Evolutionary conservation across 495 filamentous ascomycete species (phyloP).

Genomic region (Daldinia vernicosa): DNA sequence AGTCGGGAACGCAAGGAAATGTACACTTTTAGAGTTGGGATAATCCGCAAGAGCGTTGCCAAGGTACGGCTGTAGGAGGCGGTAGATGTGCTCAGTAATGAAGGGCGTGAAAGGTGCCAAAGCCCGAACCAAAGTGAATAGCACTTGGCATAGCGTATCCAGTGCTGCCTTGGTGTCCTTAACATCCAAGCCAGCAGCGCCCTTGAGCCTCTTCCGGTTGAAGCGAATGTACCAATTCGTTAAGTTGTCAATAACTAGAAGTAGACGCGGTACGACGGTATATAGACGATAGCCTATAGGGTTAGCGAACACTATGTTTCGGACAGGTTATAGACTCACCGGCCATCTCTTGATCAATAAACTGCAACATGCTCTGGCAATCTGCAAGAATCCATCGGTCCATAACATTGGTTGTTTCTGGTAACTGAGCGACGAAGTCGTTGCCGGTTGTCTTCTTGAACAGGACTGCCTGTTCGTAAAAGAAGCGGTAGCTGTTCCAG

Average conservation of each 20-base stretch:
- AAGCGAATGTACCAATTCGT: slow-evolving; percentile 99
- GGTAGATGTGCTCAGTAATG: slow-evolving; percentile 93
- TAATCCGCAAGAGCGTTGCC: slow-evolving; percentile 67
- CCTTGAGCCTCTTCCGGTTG: slow-evolving; percentile 95
- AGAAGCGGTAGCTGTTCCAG: slow-evolving; percentile 99
- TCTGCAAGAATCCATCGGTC: slow-evolving; percentile 95
- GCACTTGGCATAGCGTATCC: slow-evolving; percentile 95
- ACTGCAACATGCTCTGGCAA: slow-evolving; percentile 90
- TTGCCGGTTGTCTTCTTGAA: slow-evolving; percentile 87
- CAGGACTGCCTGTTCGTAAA: slow-evolving; percentile 91
- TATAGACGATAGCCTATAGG: slow-evolving; percentile 78
- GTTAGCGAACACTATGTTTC: slow-evolving; percentile 9
- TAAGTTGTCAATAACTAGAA: slow-evolving; percentile 90
- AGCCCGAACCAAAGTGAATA: slow-evolving; percentile 86
- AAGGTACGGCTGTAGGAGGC: slow-evolving; percentile 76
- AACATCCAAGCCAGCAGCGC: slow-evolving; percentile 78
- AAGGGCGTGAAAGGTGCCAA: slow-evolving; percentile 97
- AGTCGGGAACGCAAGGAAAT: slow-evolving; percentile 91
- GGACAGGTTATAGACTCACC: slow-evolving; percentile 54
- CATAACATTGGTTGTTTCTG: slow-evolving; percentile 87
- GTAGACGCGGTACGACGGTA: slow-evolving; percentile 89
- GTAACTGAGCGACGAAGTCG: slow-evolving; percentile 79
- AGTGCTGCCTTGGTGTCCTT: slow-evolving; percentile 86
- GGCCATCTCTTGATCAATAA: slow-evolving; percentile 95
- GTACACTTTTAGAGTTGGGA: slow-evolving; percentile 82